Percentiles rank a stretch among this genome's conserved stretches.
These are phyloP conservation scores for Cutaneotrichosporon spelunceum DNA, from an alignment of 1,284 basidiomycete genomes.

Conservation along the genomic window DNA sequence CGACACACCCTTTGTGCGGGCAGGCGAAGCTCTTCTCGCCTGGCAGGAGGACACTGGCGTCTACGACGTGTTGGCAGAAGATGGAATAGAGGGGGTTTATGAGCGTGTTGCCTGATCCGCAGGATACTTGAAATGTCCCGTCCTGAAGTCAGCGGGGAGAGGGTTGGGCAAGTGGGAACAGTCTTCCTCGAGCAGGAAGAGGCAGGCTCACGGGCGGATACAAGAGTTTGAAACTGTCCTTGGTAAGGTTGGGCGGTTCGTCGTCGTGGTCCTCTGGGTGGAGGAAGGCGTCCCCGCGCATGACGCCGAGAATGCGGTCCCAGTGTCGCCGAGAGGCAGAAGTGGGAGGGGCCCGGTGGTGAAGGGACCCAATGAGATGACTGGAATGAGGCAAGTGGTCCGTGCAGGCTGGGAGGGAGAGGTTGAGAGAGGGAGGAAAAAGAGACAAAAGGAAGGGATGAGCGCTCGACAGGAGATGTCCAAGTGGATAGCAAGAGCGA, in stretches of 20 bases:
- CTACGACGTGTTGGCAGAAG: conserved; percentile 1
- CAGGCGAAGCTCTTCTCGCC: neutral
- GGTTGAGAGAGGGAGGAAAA: too few relatives aligned
- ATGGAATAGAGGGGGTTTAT: neutral
- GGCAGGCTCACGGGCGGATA: neutral
- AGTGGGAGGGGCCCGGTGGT: too few relatives aligned
- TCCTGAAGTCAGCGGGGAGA: neutral
- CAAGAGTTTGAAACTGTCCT: neutral
- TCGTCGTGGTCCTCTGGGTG: neutral
- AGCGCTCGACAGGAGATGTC: too few relatives aligned
- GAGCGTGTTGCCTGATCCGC: neutral
- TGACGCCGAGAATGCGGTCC: too few relatives aligned
- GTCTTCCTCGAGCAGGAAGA: too few relatives aligned
- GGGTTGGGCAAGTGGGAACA: too few relatives aligned
- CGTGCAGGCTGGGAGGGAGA: too few relatives aligned
- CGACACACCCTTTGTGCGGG: neutral
- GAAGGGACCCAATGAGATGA: too few relatives aligned
- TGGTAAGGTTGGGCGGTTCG: neutral
- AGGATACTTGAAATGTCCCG: neutral
- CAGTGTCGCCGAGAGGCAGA: too few relatives aligned
- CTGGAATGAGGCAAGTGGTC: too few relatives aligned
- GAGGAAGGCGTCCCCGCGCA: conserved; percentile 19
- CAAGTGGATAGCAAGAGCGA: too few relatives aligned
- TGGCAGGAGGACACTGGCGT: neutral
- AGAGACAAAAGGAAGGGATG: too few relatives aligned